phyloP scores from a whole-genome alignment of 768 basidiomycete species.

The Rhizopogon roseolus region DNA sequence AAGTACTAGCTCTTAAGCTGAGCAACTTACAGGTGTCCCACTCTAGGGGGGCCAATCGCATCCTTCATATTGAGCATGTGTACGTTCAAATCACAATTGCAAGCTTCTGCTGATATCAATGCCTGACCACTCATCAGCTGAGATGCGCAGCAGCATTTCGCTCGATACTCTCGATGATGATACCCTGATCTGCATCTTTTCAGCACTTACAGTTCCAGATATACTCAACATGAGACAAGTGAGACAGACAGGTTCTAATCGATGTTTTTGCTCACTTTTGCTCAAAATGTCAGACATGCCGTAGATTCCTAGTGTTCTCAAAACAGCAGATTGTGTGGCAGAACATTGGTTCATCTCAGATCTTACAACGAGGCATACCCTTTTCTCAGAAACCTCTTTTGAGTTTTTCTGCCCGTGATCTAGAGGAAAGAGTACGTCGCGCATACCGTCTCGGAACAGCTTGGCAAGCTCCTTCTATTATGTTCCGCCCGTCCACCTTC shows the following conservation, averaged over 20 bases:
- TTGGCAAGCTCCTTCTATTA: slow-evolving; percentile 35
- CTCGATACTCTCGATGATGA: slow-evolving; percentile 31
- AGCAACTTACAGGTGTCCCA: background rate
- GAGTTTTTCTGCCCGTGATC: slow-evolving; percentile 33
- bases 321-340: slow-evolving; percentile 53
- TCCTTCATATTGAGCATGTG: background rate
- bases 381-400: slow-evolving; percentile 38
- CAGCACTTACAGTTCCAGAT: slow-evolving; percentile 32
- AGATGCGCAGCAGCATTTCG: slow-evolving; percentile 10
- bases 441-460: slow-evolving; percentile 44
- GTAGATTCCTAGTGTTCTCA: slow-evolving; percentile 39
- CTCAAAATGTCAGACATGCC: slow-evolving; percentile 40
- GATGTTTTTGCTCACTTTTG: background rate
- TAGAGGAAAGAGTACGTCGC: slow-evolving; percentile 39
- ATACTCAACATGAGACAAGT: slow-evolving; percentile 42
- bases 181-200: slow-evolving; percentile 31
- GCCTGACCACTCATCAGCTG: background rate
- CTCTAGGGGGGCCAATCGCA: background rate
- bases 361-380: slow-evolving; percentile 44
- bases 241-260: slow-evolving; percentile 1
- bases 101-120: background rate
- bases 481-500: slow-evolving; percentile 14
- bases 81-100: background rate
- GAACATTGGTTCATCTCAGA: slow-evolving; percentile 38
- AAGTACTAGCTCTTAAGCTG: background rate